Evolutionary conservation across 306 rosid genomes (phyloP).

Genomic region (Dryas drummondii): DNA sequence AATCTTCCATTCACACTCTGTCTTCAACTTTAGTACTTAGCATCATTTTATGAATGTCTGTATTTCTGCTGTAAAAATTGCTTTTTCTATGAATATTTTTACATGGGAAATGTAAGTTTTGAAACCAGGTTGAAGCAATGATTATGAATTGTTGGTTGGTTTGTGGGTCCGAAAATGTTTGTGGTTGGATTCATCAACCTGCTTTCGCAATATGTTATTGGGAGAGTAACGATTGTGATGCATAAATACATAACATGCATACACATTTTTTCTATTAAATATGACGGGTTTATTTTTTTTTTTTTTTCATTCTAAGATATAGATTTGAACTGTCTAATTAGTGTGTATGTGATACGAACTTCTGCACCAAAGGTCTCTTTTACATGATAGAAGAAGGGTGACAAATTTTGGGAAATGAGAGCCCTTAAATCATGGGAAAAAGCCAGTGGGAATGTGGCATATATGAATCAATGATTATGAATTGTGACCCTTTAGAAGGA

Average conservation of each 20-base stretch:
- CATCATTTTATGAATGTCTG: slow-evolving; percentile 10
- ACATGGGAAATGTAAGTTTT: slow-evolving; percentile 3
- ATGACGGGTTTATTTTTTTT: too few relatives aligned
- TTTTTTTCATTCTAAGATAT: too few relatives aligned
- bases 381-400: neutral
- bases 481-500: slow-evolving; percentile 6
- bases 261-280: too few relatives aligned
- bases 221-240: too few relatives aligned
- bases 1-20: slow-evolving; percentile 11
- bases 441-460: slow-evolving; percentile 1
- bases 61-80: slow-evolving; percentile 9
- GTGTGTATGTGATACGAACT: too few relatives aligned
- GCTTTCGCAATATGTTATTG: too few relatives aligned
- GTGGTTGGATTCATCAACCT: too few relatives aligned
- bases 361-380: neutral
- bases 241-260: too few relatives aligned
- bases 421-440: neutral
- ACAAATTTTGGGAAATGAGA: neutral
- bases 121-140: neutral
- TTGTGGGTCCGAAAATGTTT: too few relatives aligned
- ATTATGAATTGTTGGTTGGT: too few relatives aligned
- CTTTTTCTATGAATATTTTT: neutral
- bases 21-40: neutral
- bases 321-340: too few relatives aligned
- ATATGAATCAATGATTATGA: slow-evolving; percentile 12